A percentile compares a stretch with the other conserved stretches of the same genome.
These are phyloP conservation scores for Yamadazyma songkhlaensis DNA, from an alignment of 1,139 yeast genomes.

Conservation along the genomic window DNA sequence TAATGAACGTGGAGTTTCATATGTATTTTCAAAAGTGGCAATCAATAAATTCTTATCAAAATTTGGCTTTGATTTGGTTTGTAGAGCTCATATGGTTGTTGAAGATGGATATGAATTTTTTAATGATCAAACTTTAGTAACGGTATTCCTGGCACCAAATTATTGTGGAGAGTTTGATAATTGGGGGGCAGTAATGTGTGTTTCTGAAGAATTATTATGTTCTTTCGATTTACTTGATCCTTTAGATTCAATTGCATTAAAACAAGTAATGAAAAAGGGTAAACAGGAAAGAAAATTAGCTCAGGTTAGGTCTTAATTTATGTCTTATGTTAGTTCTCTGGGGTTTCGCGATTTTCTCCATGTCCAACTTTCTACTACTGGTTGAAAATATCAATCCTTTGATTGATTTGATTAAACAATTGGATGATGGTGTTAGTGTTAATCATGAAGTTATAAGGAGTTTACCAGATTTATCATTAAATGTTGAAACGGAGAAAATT, in stretches of 20 bases:
- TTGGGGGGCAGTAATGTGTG: conserved; percentile 99
- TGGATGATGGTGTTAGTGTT: conserved; percentile 21
- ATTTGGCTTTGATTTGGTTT: conserved; percentile 90
- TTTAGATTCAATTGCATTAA: conserved; percentile 85
- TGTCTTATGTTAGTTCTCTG: background rate
- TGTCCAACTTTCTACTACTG: conserved; percentile 24
- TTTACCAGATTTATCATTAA: background rate
- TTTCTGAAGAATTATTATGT: conserved; percentile 85
- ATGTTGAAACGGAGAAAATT: background rate
- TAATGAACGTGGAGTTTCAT: conserved; percentile 96
- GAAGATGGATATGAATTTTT: conserved; percentile 98
- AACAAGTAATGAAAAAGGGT: conserved; percentile 89
- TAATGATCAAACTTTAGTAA: conserved; percentile 87
- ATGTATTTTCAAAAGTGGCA: conserved; percentile 89
- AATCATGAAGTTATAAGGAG: conserved; percentile 18
- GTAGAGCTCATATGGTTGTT: conserved; percentile 98
- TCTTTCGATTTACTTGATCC: conserved; percentile 93
- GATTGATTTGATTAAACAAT: conserved; percentile 19
- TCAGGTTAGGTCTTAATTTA: conserved; percentile 11
- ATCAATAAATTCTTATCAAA: conserved; percentile 84
- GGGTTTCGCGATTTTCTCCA: background rate
- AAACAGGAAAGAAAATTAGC: conserved; percentile 74
- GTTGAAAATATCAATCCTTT: conserved; percentile 40
- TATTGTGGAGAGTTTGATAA: conserved; percentile 98
- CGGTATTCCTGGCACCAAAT: conserved; percentile 95